Percentiles rank a stretch among this genome's conserved stretches.
These are phyloP conservation scores for Handroanthus guayacan DNA, from an alignment of 257 asterid species.

Conservation along the genomic window DNA sequence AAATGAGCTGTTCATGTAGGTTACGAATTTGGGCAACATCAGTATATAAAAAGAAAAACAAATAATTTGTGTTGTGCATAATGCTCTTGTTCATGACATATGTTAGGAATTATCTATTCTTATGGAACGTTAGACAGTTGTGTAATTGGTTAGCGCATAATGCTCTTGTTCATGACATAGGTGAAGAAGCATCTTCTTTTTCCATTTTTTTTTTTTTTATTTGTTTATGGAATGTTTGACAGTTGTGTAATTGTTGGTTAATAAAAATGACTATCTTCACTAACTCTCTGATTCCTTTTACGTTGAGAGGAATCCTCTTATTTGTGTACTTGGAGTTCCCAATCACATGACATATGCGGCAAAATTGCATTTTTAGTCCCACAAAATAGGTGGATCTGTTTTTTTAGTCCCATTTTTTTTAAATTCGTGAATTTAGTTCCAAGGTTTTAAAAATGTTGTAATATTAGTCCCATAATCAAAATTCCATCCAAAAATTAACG, in stretches of 20 bases:
- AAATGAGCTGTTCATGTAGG: too few species aligned
- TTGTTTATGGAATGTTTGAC: background rate
- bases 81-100: slow-evolving; percentile 14
- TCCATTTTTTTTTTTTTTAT: background rate
- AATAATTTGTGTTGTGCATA: slow-evolving; percentile 8
- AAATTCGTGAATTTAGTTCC: too few species aligned
- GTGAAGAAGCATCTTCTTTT: background rate
- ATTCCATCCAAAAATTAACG: too few species aligned
- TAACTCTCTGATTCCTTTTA: slow-evolving; percentile 41
- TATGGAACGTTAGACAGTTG: too few species aligned
- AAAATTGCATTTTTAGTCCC: too few species aligned
- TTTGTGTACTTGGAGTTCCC: slow-evolving; percentile 91
- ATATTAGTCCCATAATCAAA: too few species aligned
- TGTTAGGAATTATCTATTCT: too few species aligned
- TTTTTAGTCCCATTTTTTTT: too few species aligned
- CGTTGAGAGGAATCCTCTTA: slow-evolving; percentile 86
- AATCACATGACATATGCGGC: slow-evolving; percentile 84
- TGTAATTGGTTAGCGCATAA: too few species aligned
- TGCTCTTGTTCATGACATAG: too few species aligned
- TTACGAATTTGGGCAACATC: background rate
- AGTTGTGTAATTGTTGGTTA: background rate
- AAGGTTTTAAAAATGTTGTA: too few species aligned
- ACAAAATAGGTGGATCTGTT: too few species aligned
- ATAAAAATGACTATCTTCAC: background rate
- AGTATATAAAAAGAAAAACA: background rate